Conservation (phyloP, 768 basidiomycete species). For the Mrakia gelida region DNA sequence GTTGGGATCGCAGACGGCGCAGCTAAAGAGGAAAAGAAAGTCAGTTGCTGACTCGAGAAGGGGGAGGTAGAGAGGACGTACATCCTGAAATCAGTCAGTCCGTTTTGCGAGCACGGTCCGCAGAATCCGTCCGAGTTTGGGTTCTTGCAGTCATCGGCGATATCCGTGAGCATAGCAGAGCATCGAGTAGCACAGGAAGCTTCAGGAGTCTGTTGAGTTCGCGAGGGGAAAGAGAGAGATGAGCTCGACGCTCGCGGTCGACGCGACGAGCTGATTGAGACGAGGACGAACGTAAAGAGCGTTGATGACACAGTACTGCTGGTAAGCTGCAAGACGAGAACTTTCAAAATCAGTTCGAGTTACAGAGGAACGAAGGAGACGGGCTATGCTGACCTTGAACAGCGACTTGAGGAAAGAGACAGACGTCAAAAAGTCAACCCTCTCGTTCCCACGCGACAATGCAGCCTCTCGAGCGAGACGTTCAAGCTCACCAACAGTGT, state of each 20-base stretch:
- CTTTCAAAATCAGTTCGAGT: background rate
- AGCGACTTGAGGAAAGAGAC: background rate
- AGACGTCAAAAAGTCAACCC: background rate
- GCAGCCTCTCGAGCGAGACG: background rate
- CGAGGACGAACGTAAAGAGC: background rate
- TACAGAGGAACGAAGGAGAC: background rate
- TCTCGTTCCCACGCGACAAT: no score
- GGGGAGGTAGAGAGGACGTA: background rate
- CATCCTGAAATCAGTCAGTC: background rate
- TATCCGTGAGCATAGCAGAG: background rate
- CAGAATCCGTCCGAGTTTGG: background rate
- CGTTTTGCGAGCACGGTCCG: background rate
- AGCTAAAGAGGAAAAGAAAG: background rate
- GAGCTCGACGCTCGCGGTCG: background rate
- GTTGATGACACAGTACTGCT: background rate
- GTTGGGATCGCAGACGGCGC: background rate
- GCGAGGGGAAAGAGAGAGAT: background rate
- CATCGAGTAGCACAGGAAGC: background rate
- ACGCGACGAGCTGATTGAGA: background rate
- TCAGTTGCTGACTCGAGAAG: background rate
- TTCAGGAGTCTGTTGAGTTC: background rate
- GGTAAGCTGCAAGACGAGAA: background rate
- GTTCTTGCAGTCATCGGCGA: background rate
- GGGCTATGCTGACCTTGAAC: constrained; percentile 7
- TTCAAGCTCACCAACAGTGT: background rate